Evolutionary conservation across 2,329 filamentous ascomycete genomes (phyloP).

Genomic region (Hypoxylon sp.): DNA sequence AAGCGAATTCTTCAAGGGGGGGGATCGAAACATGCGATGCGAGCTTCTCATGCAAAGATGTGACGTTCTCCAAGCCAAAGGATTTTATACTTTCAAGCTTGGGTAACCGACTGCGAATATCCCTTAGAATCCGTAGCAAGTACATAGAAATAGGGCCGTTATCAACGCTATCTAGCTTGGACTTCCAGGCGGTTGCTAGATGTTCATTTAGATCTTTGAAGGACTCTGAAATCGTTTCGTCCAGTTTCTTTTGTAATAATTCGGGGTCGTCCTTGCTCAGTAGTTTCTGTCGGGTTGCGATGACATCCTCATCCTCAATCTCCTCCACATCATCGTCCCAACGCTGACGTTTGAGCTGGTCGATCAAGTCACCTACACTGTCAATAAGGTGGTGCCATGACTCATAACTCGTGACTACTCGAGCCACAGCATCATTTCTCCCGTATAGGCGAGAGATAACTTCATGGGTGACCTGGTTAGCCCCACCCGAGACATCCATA

Average conservation of each 20-base stretch:
- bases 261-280: constrained; percentile 81
- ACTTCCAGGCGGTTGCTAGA: constrained; percentile 66
- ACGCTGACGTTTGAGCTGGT: constrained; percentile 75
- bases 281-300: constrained; percentile 75
- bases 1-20: constrained; percentile 65
- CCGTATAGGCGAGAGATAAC: constrained; percentile 81
- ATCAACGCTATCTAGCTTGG: constrained; percentile 62
- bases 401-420: constrained; percentile 74
- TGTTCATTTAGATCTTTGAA: constrained; percentile 72
- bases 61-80: constrained; percentile 74
- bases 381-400: constrained; percentile 83
- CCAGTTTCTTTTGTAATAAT: constrained; percentile 72
- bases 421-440: constrained; percentile 75
- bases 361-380: constrained; percentile 74
- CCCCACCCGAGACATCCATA: constrained; percentile 76
- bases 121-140: constrained; percentile 79
- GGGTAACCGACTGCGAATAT: constrained; percentile 78
- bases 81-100: constrained; percentile 63
- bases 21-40: constrained; percentile 66
- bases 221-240: constrained; percentile 68
- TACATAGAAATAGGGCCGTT: constrained; percentile 73
- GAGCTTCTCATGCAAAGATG: constrained; percentile 75
- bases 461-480: constrained; percentile 76
- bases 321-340: constrained; percentile 84
- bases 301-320: constrained; percentile 80